Conservation (phyloP, 2,329 filamentous ascomycete genomes). For the Paramyrothecium roridum region DNA sequence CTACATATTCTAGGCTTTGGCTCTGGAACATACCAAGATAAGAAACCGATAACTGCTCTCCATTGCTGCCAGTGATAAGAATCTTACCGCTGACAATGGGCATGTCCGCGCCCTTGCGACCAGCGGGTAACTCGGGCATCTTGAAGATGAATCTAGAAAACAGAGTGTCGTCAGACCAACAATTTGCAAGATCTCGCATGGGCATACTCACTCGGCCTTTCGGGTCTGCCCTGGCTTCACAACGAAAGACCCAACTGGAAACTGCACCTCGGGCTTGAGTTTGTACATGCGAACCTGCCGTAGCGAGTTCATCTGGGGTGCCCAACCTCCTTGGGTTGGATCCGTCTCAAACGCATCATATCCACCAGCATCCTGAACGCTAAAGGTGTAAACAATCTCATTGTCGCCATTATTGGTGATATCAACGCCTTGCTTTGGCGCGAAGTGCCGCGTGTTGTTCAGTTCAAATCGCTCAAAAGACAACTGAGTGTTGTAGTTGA, state of each 20-base stretch:
- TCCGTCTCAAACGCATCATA: background rate
- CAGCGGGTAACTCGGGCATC: background rate
- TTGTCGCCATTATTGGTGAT: conserved; percentile 1
- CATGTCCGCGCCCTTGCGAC: background rate
- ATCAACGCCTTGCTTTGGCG: background rate
- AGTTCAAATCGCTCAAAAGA: background rate
- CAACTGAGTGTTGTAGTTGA: background rate
- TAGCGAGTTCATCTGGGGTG: background rate
- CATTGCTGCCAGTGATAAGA: background rate
- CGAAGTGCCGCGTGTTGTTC: background rate
- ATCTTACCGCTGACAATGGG: conserved; percentile 1
- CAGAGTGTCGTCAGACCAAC: too few relatives aligned
- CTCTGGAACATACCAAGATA: background rate
- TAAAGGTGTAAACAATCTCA: background rate
- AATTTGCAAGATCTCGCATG: too few relatives aligned
- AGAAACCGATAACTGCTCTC: background rate
- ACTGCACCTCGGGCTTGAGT: background rate
- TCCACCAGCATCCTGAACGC: background rate
- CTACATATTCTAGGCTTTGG: too few relatives aligned
- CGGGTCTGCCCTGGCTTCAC: background rate
- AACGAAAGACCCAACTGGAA: background rate
- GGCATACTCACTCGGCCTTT: background rate
- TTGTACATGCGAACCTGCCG: background rate
- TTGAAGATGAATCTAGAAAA: background rate
- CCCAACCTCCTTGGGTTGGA: background rate